Percentiles rank a stretch among this genome's conserved stretches.
Conservation (phyloP, 768 basidiomycete genomes). For the Leccinellum luteum region DNA sequence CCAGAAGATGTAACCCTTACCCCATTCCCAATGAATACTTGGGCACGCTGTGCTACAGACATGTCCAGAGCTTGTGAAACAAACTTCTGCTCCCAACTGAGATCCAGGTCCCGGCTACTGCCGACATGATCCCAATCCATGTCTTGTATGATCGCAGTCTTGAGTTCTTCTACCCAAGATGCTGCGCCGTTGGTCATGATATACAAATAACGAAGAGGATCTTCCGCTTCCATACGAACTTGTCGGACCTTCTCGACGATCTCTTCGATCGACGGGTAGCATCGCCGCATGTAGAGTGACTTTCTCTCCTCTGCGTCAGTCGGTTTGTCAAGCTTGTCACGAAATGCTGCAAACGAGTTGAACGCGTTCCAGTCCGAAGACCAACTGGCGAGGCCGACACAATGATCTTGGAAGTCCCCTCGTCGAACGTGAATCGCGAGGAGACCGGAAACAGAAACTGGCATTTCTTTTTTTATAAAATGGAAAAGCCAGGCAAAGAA, state of each 20-base stretch:
- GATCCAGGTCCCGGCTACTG: conserved; percentile 42
- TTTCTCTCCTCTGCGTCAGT: conserved; percentile 19
- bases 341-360: conserved; percentile 42
- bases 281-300: conserved; percentile 34
- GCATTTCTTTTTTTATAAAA: conserved; percentile 1
- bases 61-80: conserved; percentile 50
- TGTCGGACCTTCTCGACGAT: conserved; percentile 40
- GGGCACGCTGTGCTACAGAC: conserved; percentile 45
- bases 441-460: conserved; percentile 35
- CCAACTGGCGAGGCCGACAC: conserved; percentile 37
- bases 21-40: conserved; percentile 54
- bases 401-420: conserved; percentile 50
- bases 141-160: conserved; percentile 30
- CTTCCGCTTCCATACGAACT: conserved; percentile 26
- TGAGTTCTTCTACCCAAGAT: conserved; percentile 42
- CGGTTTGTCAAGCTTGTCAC: conserved; percentile 37
- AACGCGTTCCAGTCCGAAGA: conserved; percentile 41
- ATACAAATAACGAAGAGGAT: conserved; percentile 38
- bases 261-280: conserved; percentile 42
- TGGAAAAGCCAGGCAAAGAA: not conserved
- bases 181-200: conserved; percentile 46
- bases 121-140: conserved; percentile 40
- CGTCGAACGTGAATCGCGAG: conserved; percentile 52
- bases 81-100: conserved; percentile 42
- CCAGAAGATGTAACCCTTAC: conserved; percentile 28